Percentiles rank a stretch among this genome's conserved stretches.
Evolutionary conservation across 208 protist species (phyloP).

Genomic region (Crithidia bombi): DNA sequence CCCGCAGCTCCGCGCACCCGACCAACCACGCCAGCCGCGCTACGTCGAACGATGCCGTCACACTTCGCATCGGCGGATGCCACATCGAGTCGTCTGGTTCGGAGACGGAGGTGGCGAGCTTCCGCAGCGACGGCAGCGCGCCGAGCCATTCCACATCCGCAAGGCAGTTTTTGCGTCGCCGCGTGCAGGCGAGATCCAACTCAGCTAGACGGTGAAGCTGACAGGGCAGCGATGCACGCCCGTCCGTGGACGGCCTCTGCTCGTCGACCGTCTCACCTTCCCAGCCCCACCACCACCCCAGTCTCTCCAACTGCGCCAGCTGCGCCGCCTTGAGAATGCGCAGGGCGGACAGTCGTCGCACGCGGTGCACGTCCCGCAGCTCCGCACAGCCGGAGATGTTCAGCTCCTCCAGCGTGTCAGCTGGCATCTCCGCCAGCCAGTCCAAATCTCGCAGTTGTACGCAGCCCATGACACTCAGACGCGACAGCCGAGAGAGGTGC

Average conservation of each 20-base stretch:
- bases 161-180: constrained; percentile 3
- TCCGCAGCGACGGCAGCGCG: not conserved
- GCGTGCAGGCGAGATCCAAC: constrained; percentile 16
- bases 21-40: constrained; percentile 22
- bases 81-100: constrained; percentile 6
- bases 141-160: constrained; percentile 12
- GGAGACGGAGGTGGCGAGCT: not conserved
- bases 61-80: not conserved
- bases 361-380: constrained; percentile 6
- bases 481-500: constrained; percentile 3
- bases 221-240: not conserved
- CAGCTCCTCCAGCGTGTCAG: constrained; percentile 17
- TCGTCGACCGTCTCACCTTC: constrained; percentile 8
- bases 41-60: not conserved
- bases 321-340: constrained; percentile 8
- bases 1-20: constrained; percentile 9
- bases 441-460: constrained; percentile 7
- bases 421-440: constrained; percentile 11
- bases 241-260: not conserved
- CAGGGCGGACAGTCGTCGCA: constrained; percentile 8
- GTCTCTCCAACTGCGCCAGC: constrained; percentile 10
- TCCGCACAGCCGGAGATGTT: constrained; percentile 17
- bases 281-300: constrained; percentile 19
- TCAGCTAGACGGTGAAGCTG: not conserved
- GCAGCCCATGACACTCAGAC: constrained; percentile 22